Evolutionary conservation across 441 rosid species (phyloP).

Genomic region (Mallotus repandus): DNA sequence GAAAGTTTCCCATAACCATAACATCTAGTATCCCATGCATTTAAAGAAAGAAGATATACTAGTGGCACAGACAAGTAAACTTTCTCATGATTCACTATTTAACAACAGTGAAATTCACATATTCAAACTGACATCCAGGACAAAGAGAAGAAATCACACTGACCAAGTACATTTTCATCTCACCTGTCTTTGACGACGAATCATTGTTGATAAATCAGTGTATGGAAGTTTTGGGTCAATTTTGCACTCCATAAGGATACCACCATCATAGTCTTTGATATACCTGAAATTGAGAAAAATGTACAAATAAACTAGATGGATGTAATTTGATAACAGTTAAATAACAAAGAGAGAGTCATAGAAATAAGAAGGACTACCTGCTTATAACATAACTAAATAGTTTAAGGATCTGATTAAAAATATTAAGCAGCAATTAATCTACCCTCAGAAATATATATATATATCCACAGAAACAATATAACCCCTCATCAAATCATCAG

Average conservation of each 20-base stretch:
- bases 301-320: conserved; percentile 5
- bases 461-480: background rate
- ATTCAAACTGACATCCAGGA: background rate
- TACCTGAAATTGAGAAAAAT: conserved; percentile 44
- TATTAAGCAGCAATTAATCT: background rate
- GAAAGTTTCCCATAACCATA: background rate
- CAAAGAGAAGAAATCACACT: background rate
- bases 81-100: conserved; percentile 3
- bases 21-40: conserved; percentile 1
- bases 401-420: background rate
- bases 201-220: conserved; percentile 89
- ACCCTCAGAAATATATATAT: background rate
- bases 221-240: conserved; percentile 97
- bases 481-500: background rate
- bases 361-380: background rate
- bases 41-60: conserved; percentile 11
- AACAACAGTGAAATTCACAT: background rate
- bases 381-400: background rate
- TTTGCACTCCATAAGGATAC: conserved; percentile 98
- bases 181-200: conserved; percentile 91
- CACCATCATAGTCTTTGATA: conserved; percentile 99
- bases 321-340: background rate
- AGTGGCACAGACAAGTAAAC: conserved; percentile 7
- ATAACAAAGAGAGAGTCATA: conserved; percentile 10
- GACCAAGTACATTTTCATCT: conserved; percentile 15